Evolutionary conservation across 139 green algal genomes (phyloP).

Genomic region (Chlamydomonas asymmetrica): DNA sequence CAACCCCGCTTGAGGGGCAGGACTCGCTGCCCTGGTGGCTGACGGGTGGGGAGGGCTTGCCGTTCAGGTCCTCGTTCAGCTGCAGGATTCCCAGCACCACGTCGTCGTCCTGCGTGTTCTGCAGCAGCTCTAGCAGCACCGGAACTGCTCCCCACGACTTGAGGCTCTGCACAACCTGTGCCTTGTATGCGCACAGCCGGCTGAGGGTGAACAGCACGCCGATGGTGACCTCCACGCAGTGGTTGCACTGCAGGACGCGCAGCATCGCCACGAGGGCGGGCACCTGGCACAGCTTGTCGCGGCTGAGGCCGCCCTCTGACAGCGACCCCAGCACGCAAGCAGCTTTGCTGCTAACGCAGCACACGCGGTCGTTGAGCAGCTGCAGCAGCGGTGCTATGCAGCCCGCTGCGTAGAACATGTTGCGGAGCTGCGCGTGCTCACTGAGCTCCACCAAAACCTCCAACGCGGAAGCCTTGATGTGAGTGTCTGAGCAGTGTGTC

Average conservation of each 20-base stretch:
- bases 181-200: slow-evolving; percentile 11
- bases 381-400: slow-evolving; percentile 31
- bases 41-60: no score
- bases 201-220: slow-evolving; percentile 33
- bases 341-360: slow-evolving; percentile 3
- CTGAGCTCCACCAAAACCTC: slow-evolving; percentile 22
- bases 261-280: slow-evolving; percentile 31
- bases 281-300: slow-evolving; percentile 38
- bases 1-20: no score
- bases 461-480: slow-evolving; percentile 13
- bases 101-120: slow-evolving; percentile 23
- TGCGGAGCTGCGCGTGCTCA: slow-evolving; percentile 10
- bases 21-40: no score
- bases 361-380: slow-evolving; percentile 21
- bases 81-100: slow-evolving; percentile 13
- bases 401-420: slow-evolving; percentile 26
- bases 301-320: slow-evolving; percentile 19
- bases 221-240: slow-evolving; percentile 25
- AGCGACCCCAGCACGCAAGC: slow-evolving; percentile 29
- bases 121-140: slow-evolving; percentile 23
- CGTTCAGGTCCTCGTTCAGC: slow-evolving; percentile 17
- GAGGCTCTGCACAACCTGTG: slow-evolving; percentile 9
- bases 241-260: slow-evolving; percentile 23
- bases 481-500: slow-evolving; percentile 16
- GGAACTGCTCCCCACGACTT: slow-evolving; percentile 7